Evolutionary conservation across 2,329 filamentous ascomycete genomes (phyloP).

Genomic region (Aurifilum marmelostoma): DNA sequence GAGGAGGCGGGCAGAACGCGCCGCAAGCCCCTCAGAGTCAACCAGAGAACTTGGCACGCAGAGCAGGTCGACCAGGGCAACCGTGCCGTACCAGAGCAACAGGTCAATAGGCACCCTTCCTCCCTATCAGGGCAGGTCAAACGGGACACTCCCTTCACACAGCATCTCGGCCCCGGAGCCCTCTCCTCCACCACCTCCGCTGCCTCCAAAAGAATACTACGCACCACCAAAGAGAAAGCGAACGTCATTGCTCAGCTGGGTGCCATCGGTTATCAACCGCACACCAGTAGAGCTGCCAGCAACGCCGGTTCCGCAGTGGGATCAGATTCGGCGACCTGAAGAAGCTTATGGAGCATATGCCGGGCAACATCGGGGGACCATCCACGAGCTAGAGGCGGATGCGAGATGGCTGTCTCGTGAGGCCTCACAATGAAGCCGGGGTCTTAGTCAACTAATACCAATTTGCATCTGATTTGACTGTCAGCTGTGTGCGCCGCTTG

Average conservation of each 20-base stretch:
- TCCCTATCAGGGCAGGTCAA: neutral
- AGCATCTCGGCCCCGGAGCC: neutral
- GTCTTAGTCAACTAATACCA: slow-evolving; percentile 9
- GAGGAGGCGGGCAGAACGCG: slow-evolving; percentile 14
- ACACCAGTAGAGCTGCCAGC: slow-evolving; percentile 26
- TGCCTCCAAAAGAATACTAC: slow-evolving; percentile 22
- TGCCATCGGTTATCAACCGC: slow-evolving; percentile 25
- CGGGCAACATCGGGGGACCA: slow-evolving; percentile 7
- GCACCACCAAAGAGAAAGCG: slow-evolving; percentile 24
- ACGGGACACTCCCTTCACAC: neutral
- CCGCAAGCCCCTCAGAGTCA: neutral
- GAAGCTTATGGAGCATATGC: slow-evolving; percentile 20
- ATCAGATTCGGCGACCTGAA: slow-evolving; percentile 15
- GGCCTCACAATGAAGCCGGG: neutral
- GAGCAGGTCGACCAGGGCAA: slow-evolving; percentile 10
- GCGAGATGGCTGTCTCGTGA: slow-evolving; percentile 26
- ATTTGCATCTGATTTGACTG: slow-evolving; percentile 6
- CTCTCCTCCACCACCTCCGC: slow-evolving; percentile 23
- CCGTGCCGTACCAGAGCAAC: neutral
- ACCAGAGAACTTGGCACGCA: slow-evolving; percentile 10
- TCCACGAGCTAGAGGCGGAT: slow-evolving; percentile 26
- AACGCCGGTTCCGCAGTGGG: slow-evolving; percentile 23
- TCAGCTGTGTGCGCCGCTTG: slow-evolving; percentile 2
- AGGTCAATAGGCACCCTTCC: neutral
- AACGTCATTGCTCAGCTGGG: slow-evolving; percentile 26